Evolutionary conservation across 2,329 filamentous ascomycete species (phyloP).

Genomic region (Xylaria multiplex): DNA sequence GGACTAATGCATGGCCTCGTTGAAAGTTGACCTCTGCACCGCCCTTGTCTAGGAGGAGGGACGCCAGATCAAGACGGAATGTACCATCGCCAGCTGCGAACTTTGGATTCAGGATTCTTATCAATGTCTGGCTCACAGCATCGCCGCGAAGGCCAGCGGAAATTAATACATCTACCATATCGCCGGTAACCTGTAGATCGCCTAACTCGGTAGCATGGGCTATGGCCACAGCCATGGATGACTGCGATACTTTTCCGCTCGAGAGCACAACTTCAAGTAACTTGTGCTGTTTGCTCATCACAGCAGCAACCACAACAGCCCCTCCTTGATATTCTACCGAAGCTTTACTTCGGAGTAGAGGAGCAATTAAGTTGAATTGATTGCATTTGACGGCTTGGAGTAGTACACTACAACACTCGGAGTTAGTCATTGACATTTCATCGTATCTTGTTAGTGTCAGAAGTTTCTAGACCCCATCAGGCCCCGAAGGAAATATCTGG

Average conservation of each 20-base stretch:
- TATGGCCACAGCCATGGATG: slow-evolving; percentile 2
- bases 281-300: not conserved
- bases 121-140: not conserved
- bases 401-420: not conserved
- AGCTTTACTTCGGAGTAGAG: not conserved
- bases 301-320: slow-evolving; percentile 5
- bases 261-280: not conserved
- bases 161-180: not conserved
- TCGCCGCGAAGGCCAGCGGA: slow-evolving; percentile 5
- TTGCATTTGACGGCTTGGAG: slow-evolving; percentile 6
- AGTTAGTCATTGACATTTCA: too few relatives aligned
- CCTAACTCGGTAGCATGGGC: not conserved
- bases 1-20: not conserved
- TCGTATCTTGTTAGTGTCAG: too few relatives aligned
- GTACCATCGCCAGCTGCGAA: slow-evolving; percentile 1
- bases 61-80: not conserved
- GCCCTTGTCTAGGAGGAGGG: slow-evolving; percentile 1
- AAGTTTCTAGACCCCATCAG: too few relatives aligned
- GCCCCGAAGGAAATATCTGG: too few relatives aligned
- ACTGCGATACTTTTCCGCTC: not conserved
- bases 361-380: not conserved
- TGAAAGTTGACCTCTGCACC: slow-evolving; percentile 7
- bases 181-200: not conserved
- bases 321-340: slow-evolving; percentile 5
- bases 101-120: slow-evolving; percentile 3